These are phyloP conservation scores for Paragyromitra xinjiangensis DNA, from an alignment of 495 filamentous ascomycete species.

Conservation along the genomic window DNA sequence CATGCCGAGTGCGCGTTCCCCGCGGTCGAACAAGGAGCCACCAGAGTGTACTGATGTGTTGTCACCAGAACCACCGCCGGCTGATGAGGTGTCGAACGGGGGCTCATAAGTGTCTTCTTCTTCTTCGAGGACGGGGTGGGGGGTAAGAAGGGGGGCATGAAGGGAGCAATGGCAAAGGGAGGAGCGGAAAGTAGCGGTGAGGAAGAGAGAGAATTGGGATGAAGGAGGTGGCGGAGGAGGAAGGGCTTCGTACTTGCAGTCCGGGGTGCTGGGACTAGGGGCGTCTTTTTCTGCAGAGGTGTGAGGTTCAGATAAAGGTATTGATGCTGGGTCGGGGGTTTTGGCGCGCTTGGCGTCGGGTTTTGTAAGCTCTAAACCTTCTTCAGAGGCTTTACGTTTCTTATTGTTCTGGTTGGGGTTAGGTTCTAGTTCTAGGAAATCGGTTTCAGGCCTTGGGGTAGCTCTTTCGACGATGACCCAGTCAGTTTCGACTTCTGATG, in stretches of 20 bases:
- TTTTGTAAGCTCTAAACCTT: slow-evolving; percentile 59
- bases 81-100: slow-evolving; percentile 69
- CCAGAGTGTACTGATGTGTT: slow-evolving; percentile 66
- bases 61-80: slow-evolving; percentile 56
- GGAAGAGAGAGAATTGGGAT: slow-evolving; percentile 78
- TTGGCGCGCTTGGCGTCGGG: slow-evolving; percentile 70
- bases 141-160: slow-evolving; percentile 76
- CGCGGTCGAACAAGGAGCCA: slow-evolving; percentile 83
- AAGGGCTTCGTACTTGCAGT: slow-evolving; percentile 60
- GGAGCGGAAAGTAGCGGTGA: slow-evolving; percentile 76
- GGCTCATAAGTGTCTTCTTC: slow-evolving; percentile 96
- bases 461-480: slow-evolving; percentile 11
- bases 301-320: slow-evolving; percentile 30
- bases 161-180: slow-evolving; percentile 77
- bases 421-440: neutral
- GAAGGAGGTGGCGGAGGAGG: slow-evolving; percentile 65
- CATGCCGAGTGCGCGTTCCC: slow-evolving; percentile 86
- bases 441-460: neutral
- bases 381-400: slow-evolving; percentile 80
- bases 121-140: slow-evolving; percentile 83
- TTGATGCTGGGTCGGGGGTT: slow-evolving; percentile 58
- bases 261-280: slow-evolving; percentile 46
- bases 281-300: slow-evolving; percentile 20
- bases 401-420: slow-evolving; percentile 59
- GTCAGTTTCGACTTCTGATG: slow-evolving; percentile 11